A percentile compares a stretch with the other conserved stretches of the same genome.
Evolutionary conservation across 1,139 yeast genomes (phyloP).

Genomic region (Nakaseomyces glabratus): DNA sequence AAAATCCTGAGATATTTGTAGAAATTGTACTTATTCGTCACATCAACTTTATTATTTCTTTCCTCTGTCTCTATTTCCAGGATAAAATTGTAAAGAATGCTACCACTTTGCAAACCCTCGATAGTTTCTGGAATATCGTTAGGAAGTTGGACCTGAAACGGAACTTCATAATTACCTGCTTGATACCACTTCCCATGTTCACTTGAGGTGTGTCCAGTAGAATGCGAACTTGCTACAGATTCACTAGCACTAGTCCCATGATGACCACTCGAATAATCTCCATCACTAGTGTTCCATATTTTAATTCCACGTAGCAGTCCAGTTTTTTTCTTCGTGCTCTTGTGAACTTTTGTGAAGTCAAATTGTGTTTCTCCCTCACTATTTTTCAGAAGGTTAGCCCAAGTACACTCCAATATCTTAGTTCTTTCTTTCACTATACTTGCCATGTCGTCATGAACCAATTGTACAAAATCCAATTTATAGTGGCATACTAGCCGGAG

Average conservation of each 20-base stretch:
- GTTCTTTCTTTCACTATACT: conserved; percentile 45
- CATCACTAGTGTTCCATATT: conserved; percentile 3
- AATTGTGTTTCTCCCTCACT: conserved; percentile 39
- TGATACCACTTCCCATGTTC: conserved; percentile 15
- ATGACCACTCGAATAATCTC: neutral
- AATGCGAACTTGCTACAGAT: conserved; percentile 6
- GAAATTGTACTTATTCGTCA: conserved; percentile 20
- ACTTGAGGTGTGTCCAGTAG: conserved; percentile 1
- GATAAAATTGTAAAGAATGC: conserved; percentile 43
- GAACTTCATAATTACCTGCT: conserved; percentile 56
- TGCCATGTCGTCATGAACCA: conserved; percentile 29
- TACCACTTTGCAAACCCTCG: conserved; percentile 54
- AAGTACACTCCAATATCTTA: conserved; percentile 43
- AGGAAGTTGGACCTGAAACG: conserved; percentile 50
- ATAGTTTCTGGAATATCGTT: conserved; percentile 56
- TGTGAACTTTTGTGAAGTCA: conserved; percentile 28
- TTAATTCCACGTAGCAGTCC: conserved; percentile 2
- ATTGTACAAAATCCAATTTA: conserved; percentile 45
- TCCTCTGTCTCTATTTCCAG: conserved; percentile 5
- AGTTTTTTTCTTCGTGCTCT: conserved; percentile 4
- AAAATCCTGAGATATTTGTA: conserved; percentile 40
- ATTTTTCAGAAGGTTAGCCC: conserved; percentile 50
- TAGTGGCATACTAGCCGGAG: conserved; percentile 46
- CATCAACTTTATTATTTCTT: conserved; percentile 1
- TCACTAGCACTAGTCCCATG: neutral